Conservation (phyloP, 2,329 filamentous ascomycete genomes). For the Paecilomyces sp. region DNA sequence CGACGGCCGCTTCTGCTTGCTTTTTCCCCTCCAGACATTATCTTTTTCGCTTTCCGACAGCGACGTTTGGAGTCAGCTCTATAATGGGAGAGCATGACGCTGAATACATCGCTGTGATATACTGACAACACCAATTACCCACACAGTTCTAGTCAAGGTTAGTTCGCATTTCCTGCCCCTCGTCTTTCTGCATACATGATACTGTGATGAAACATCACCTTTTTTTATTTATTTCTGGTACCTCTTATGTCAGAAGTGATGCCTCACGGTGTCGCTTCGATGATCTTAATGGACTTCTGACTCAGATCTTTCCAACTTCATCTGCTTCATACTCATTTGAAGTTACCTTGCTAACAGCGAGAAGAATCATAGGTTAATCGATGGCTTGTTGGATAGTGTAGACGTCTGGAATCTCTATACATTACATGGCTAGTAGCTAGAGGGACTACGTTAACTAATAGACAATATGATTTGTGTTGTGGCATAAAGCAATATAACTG, state of each 20-base stretch:
- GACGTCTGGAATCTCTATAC: not conserved
- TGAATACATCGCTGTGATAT: not conserved
- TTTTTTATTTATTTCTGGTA: conserved; percentile 72
- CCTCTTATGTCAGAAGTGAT: conserved; percentile 82
- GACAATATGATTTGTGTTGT: too few relatives aligned
- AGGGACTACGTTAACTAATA: not conserved
- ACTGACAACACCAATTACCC: not conserved
- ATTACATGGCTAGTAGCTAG: not conserved
- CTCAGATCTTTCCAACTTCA: conserved; percentile 6
- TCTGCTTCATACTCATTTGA: conserved; percentile 11
- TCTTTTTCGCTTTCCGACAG: not conserved
- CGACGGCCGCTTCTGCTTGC: not conserved
- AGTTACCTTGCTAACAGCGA: conserved; percentile 11
- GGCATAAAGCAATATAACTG: too few relatives aligned
- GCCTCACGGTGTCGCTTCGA: conserved; percentile 46
- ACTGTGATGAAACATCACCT: conserved; percentile 66
- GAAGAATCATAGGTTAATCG: not conserved
- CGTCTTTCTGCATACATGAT: conserved; percentile 7
- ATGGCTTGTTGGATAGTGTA: not conserved
- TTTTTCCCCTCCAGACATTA: conserved; percentile 1
- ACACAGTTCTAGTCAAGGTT: conserved; percentile 10
- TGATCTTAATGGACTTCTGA: conserved; percentile 90
- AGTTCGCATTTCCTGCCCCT: conserved; percentile 9
- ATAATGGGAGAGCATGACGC: not conserved
- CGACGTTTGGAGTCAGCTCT: not conserved